Base-by-base conservation (phyloP, 768 basidiomycete genomes). In the Coprinellus micaceus region DNA sequence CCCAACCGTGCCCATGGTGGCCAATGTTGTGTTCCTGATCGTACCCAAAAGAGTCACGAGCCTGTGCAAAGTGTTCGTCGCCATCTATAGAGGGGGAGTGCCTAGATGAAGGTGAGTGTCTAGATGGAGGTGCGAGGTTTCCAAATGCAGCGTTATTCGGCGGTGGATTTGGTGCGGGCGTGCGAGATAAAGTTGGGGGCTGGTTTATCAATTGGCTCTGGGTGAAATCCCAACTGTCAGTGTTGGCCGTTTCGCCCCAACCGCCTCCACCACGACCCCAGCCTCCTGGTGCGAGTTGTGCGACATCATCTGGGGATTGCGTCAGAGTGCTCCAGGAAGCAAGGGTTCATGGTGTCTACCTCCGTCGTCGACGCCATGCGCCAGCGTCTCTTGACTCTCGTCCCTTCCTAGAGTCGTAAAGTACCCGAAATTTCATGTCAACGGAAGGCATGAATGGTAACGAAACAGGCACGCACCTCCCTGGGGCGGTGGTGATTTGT, bases 71-170 rank as follows among this genome's bases (percentile, higher is more conserved):
- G 56, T 61, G 53, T 47, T 53, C 60, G 36, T 54, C 48, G 57
- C 57, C 64, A 43, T 63, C 66, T 59, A 60, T 62, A 30, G 65
- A 65, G 22, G 60, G 53, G 39, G 61, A 51, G 44, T 57, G 46
- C 57, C 65, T 59, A 55, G 58, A 59, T 62, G 66, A 60, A 56
- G 52, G 52, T 52, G 58, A 63, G 33, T 33, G 33, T 33, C 33
- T 13, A 13, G 33, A 33, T 6, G 33, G 33, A 33, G 33, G 33
- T 33, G 33, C 33, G 13, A 33, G 33, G 33, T 62, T 61, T 19
- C 60, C 63, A 56, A 58, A 58, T 45, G 62, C 55, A 39, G 66
- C 24, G 17, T 45, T 47, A 46, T 53, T 56, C 30, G 43, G 48
- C 26, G 55, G 48, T 30, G 55, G 55, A 43, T 25, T 28, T 58